These are phyloP conservation scores for Rhododendron henanense DNA, from an alignment of 148 eudicot genomes.

Conservation along the genomic window DNA sequence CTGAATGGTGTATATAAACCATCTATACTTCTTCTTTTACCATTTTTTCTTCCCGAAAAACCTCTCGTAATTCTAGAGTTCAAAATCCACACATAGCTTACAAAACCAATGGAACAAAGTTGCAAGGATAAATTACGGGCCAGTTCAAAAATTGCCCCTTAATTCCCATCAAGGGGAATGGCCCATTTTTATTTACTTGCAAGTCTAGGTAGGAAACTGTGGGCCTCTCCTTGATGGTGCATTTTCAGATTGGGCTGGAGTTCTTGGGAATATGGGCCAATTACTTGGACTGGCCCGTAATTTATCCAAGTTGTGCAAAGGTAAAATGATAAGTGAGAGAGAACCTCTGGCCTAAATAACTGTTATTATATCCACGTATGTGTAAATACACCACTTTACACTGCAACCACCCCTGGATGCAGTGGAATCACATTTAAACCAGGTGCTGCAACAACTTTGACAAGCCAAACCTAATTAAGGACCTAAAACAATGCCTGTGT, in stretches of 20 bases:
- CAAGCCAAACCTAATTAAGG: not conserved
- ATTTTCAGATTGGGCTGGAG: no score
- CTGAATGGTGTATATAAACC: not conserved
- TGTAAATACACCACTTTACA: no score
- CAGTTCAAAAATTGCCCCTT: no score
- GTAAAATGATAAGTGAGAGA: not conserved
- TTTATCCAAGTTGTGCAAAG: not conserved
- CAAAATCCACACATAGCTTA: not conserved
- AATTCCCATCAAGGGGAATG: no score
- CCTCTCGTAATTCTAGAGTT: not conserved
- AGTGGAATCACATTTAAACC: not conserved
- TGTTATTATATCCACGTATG: not conserved
- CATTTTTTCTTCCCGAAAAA: not conserved
- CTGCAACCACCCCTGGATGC: not conserved
- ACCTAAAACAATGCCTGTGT: not conserved
- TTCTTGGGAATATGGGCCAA: no score
- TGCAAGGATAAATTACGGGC: no score
- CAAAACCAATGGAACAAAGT: not conserved
- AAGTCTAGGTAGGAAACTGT: no score
- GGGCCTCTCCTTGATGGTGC: no score
- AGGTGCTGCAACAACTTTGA: not conserved
- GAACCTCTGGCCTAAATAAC: not conserved
- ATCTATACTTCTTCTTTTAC: not conserved
- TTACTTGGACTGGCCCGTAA: no score
- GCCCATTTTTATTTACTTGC: no score